Evolutionary conservation across 2,329 filamentous ascomycete species (phyloP), one percentile per base, ranked within the genome.

Genomic region (Fusarium keratoplasticum): DNA sequence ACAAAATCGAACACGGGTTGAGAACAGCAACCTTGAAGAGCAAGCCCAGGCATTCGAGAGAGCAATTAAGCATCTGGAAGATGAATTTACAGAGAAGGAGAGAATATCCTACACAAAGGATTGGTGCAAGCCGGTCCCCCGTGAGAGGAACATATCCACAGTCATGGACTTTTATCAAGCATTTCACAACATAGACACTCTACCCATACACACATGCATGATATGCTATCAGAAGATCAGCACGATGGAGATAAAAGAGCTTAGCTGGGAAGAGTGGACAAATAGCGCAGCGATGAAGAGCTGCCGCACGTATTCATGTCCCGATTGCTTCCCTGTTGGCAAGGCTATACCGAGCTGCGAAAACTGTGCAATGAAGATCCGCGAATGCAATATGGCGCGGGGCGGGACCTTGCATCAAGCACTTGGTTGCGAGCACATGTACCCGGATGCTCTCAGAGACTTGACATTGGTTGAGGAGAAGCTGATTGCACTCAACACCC

Each of bases 341-440:
- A 50, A 50, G 44, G 44, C 44, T 50, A 18, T 50, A 50, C 25
- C 25, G 25, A 50, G 44, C 44, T 50, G 25, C 25, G 25, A 50
- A 50, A 10, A 50, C 8, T 50, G 22, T 61, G 36, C 29, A 55
- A 57, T 29, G 5, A 61, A 55, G 9, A 57, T 61, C 22, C n/a
- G 58, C 27, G 57, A 44, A 44, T 14, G 44, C 7, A 35, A 47
- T 35, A 42, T 42, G 44, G 14, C 44, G 2, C 44, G 57, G 3
- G 44, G 44, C 20, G 44, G 57, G 27, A 44, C 36, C 54, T 44
- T 66, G 14, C 47, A 66, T 47, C 20, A 66, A 50, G 27, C 7
- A 33, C 64, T 66, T 61, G 36, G 64, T 16, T 67, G 50, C n/a
- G 50, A 67, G 36, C 44, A 66, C 14, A 55, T 61, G 8, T 66